A percentile compares a stretch with the other conserved stretches of the same genome.
These are phyloP conservation scores for Schizochytrium sp. DNA, from an alignment of 108 stramenopile species.

Conservation along the genomic window DNA sequence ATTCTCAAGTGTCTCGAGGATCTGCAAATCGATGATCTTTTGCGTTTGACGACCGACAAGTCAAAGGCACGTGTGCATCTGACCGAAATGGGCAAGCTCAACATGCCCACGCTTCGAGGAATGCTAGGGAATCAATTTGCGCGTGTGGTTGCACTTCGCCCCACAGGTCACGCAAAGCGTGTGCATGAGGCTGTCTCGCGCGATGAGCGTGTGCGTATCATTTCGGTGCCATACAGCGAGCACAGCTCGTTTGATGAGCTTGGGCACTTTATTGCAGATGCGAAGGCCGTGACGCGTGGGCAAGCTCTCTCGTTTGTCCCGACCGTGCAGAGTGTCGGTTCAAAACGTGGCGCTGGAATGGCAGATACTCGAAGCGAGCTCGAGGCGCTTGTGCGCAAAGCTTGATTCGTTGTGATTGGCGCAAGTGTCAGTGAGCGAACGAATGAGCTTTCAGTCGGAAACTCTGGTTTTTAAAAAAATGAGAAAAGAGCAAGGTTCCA, in stretches of 20 bases:
- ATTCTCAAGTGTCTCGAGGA: not conserved
- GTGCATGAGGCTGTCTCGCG: not conserved
- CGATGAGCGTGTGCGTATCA: not conserved
- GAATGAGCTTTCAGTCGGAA: no score
- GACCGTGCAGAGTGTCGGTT: not conserved
- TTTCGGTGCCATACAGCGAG: not conserved
- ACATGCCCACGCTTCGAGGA: not conserved
- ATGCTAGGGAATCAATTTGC: not conserved
- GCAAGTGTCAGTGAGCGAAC: no score
- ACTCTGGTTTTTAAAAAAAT: no score
- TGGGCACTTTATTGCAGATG: not conserved
- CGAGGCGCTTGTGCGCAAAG: not conserved
- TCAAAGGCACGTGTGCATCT: not conserved
- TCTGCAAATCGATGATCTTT: not conserved
- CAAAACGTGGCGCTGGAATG: not conserved
- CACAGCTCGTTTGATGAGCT: not conserved
- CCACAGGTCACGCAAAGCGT: not conserved
- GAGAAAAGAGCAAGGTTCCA: no score
- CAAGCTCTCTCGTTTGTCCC: not conserved
- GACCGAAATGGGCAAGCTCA: not conserved
- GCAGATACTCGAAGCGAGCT: not conserved
- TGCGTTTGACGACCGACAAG: not conserved
- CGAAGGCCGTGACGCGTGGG: not conserved
- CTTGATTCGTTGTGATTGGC: no score
- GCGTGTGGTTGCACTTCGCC: not conserved